A percentile compares a stretch with the other conserved stretches of the same genome.
phyloP scores from a whole-genome alignment of 306 rosid species.

The Malus sieversii region DNA sequence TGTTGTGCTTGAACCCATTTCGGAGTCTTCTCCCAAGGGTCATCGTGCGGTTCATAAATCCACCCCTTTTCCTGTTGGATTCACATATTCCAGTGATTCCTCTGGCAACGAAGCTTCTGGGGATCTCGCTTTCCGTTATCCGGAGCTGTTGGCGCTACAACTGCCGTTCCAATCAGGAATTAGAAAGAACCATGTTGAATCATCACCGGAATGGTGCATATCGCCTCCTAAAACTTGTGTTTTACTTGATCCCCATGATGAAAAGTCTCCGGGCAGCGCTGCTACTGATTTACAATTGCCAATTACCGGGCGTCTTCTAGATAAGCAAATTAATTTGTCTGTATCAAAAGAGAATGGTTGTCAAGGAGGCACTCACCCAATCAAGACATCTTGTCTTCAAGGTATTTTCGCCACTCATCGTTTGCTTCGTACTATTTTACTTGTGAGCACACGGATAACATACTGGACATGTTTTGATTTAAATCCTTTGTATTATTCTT shows the following conservation, averaged over 20 bases:
- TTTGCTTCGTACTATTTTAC: neutral
- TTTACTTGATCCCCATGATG: slow-evolving; percentile 63
- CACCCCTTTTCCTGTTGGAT: slow-evolving; percentile 79
- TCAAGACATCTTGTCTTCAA: slow-evolving; percentile 23
- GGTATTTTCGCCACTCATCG: slow-evolving; percentile 32
- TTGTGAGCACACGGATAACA: slow-evolving; percentile 1
- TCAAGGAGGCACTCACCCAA: slow-evolving; percentile 26
- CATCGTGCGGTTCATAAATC: slow-evolving; percentile 31
- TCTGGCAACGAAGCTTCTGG: slow-evolving; percentile 33
- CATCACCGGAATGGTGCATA: slow-evolving; percentile 65
- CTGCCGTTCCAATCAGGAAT: slow-evolving; percentile 30
- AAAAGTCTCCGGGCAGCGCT: slow-evolving; percentile 29
- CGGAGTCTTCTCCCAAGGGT: slow-evolving; percentile 38
- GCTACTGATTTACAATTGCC: slow-evolving; percentile 13
- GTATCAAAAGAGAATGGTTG: slow-evolving; percentile 8
- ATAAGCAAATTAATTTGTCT: slow-evolving; percentile 15
- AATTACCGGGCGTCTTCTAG: neutral
- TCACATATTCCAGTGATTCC: slow-evolving; percentile 36
- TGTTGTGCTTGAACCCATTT: slow-evolving; percentile 74
- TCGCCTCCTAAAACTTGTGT: slow-evolving; percentile 94
- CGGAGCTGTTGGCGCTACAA: slow-evolving; percentile 55
- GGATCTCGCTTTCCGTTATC: slow-evolving; percentile 54
- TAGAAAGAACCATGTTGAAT: slow-evolving; percentile 43
- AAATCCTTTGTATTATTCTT: neutral
- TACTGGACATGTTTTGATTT: neutral